Conservation (phyloP, 2,329 filamentous ascomycete genomes). For the Aureobasidium vineae region DNA sequence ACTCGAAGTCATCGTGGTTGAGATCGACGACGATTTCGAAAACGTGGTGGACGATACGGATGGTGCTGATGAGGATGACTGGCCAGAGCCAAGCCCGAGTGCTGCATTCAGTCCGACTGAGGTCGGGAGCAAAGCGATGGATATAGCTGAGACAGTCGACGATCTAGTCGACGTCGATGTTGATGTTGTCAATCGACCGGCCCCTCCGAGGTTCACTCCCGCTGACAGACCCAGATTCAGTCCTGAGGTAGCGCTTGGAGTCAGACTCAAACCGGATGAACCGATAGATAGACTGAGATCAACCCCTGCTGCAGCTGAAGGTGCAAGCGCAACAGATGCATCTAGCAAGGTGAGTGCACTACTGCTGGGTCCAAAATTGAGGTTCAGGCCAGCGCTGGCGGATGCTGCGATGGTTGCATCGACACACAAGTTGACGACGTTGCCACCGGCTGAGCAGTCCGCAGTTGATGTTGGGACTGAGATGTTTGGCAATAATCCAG, state of each 20-base stretch:
- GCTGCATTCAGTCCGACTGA: neutral
- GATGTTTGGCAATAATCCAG: neutral
- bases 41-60: neutral
- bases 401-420: neutral
- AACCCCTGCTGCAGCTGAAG: neutral
- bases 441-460: neutral
- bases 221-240: neutral
- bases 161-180: neutral
- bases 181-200: neutral
- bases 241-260: neutral
- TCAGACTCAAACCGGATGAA: neutral
- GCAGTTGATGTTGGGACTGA: neutral
- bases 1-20: neutral
- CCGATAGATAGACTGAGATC: neutral
- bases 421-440: neutral
- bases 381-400: neutral
- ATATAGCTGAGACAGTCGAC: neutral
- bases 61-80: neutral
- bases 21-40: neutral
- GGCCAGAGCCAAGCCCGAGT: neutral
- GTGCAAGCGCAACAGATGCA: neutral
- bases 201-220: neutral
- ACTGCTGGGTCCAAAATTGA: slow-evolving; percentile 5
- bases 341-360: neutral
- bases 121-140: neutral